A percentile compares a stretch with the other conserved stretches of the same genome.
phyloP scores from a whole-genome alignment of 2,329 filamentous ascomycete genomes.

The Monilinia vaccinii-corymbosi region DNA sequence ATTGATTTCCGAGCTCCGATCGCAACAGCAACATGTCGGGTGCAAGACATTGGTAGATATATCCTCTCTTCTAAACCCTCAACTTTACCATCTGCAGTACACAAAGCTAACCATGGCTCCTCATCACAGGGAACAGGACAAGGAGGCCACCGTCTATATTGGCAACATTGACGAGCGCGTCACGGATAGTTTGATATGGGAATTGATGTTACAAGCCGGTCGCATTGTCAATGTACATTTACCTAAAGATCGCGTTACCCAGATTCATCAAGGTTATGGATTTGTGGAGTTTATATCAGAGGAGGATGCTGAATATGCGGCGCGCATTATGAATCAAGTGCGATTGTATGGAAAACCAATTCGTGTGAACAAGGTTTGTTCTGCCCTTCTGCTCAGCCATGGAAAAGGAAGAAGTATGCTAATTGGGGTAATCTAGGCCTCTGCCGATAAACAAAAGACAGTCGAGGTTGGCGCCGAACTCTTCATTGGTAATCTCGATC shows the following conservation, averaged over 20 bases:
- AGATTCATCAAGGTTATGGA: conserved; percentile 94
- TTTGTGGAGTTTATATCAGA: conserved; percentile 98
- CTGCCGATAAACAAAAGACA: conserved; percentile 87
- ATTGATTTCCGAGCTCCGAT: neutral
- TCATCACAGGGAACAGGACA: conserved; percentile 79
- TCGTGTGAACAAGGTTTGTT: conserved; percentile 79
- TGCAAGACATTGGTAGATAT: conserved; percentile 59
- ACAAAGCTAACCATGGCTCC: conserved; percentile 21
- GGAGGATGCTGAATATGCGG: conserved; percentile 92
- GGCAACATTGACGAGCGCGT: conserved; percentile 98
- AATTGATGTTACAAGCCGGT: conserved; percentile 96
- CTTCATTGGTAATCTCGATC: conserved; percentile 91
- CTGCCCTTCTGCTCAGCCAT: neutral
- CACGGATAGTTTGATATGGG: conserved; percentile 83
- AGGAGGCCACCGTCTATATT: conserved; percentile 95
- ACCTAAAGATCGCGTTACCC: conserved; percentile 94
- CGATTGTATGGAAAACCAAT: conserved; percentile 90
- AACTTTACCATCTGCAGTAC: neutral
- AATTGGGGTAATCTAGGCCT: conserved; percentile 35
- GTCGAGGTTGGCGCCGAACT: conserved; percentile 94
- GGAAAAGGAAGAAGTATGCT: neutral
- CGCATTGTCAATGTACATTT: conserved; percentile 97
- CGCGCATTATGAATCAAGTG: conserved; percentile 93
- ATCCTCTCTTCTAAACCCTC: neutral
- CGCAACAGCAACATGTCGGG: conserved; percentile 31